Evolutionary conservation across 352 stramenopile species (phyloP), one percentile per base, ranked within the genome.

Genomic region (Phytopythium delawarense): DNA sequence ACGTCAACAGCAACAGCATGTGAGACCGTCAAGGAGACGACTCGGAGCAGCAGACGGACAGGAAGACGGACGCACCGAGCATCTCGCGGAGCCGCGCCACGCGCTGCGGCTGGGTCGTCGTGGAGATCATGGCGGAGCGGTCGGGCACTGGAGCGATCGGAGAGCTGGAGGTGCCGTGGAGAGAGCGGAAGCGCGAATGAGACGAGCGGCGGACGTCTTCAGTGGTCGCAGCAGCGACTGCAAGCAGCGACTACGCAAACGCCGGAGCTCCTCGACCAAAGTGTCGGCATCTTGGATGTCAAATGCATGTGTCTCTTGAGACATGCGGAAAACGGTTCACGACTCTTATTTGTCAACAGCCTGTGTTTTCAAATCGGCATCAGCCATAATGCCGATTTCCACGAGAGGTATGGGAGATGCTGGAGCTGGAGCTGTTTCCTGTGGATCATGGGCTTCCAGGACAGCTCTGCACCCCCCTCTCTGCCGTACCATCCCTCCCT

Each of bases 11-110:
- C 49, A 18, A 30, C 46, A 35, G 13, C 15, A n/a, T 55, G 32
- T 32, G 13, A 34, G 49, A 32, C 35, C 35, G 8, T 55, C 25
- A 23, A 23, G 18, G 25, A 42, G 28, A 25, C 13, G 39, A 15
- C 7, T 42, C 12, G 35, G 9, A 40, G 34, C 20, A 46, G n/a
- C 15, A 20, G 16, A 13, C 13, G 46, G n/a, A 11, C 11, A 9
- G 1, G 21, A 23, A 28, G 13, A 34, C 0, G 1, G 8, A 48
- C 52, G 37, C n/a, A 59, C 53, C 39, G 20, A 87, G 64, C 6
- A 89, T 67, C 39, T 79, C 74, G n/a, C 77, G 77, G 23, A 87
- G 75, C 16, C 62, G 66, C 28, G 71, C 71, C 28, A 81, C 71
- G 61, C 65, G 79, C 60, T 87, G 62, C 21, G 67, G 48, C 50